These are phyloP conservation scores for Xylaria sp. DNA, from an alignment of 2,329 filamentous ascomycete genomes.

Conservation along the genomic window DNA sequence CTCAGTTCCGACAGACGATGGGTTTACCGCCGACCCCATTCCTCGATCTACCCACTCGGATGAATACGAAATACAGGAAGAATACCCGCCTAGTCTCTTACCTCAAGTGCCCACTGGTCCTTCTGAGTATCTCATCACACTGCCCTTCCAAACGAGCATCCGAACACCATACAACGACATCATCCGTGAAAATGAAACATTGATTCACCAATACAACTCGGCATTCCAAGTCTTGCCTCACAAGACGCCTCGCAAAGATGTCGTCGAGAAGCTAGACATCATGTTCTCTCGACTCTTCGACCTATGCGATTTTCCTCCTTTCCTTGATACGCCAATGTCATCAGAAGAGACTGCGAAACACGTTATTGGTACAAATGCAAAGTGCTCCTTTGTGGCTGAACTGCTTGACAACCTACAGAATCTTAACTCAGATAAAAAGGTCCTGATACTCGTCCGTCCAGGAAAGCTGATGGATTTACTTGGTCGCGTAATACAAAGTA, in stretches of 20 bases:
- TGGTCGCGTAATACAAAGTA: slow-evolving; percentile 58
- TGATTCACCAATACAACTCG: slow-evolving; percentile 58
- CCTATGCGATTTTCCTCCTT: slow-evolving; percentile 68
- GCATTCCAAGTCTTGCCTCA: slow-evolving; percentile 56
- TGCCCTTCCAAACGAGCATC: slow-evolving; percentile 66
- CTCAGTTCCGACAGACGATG: slow-evolving; percentile 46
- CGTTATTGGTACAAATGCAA: slow-evolving; percentile 66
- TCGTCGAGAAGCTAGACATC: slow-evolving; percentile 60
- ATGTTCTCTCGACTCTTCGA: slow-evolving; percentile 64
- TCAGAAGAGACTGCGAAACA: slow-evolving; percentile 62
- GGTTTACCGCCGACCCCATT: slow-evolving; percentile 29
- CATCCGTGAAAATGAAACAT: slow-evolving; percentile 56
- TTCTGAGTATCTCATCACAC: slow-evolving; percentile 64
- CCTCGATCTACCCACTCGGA: slow-evolving; percentile 25
- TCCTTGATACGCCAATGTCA: slow-evolving; percentile 57
- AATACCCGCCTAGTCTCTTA: slow-evolving; percentile 43
- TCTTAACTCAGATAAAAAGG: slow-evolving; percentile 54
- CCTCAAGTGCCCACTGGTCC: slow-evolving; percentile 46
- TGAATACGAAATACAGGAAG: slow-evolving; percentile 37
- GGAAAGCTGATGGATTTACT: slow-evolving; percentile 64
- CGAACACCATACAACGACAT: slow-evolving; percentile 64
- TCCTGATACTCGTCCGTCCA: slow-evolving; percentile 66
- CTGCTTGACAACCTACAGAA: slow-evolving; percentile 60
- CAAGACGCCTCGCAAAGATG: slow-evolving; percentile 52
- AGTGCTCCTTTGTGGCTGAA: slow-evolving; percentile 69